Conservation (phyloP, 768 basidiomycete species). For the Paxillus involutus region DNA sequence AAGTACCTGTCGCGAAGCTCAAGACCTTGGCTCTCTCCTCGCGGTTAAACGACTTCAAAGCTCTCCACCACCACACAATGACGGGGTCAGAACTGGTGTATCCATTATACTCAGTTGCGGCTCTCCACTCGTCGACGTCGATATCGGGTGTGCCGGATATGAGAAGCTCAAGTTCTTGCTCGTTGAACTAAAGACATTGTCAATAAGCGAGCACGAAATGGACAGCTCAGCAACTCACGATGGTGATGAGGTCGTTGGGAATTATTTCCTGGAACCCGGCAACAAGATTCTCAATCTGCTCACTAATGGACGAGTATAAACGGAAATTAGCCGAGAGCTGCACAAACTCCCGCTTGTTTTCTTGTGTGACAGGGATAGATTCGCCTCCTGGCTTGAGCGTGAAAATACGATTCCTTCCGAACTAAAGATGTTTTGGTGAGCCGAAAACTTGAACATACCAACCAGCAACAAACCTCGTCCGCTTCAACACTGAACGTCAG, state of each 20-base stretch:
- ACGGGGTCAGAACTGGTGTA: conserved; percentile 90
- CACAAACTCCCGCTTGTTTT: conserved; percentile 96
- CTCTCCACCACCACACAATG: conserved; percentile 99
- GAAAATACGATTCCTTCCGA: conserved; percentile 88
- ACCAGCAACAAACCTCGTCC: conserved; percentile 61
- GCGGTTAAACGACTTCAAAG: conserved; percentile 94
- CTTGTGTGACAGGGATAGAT: conserved; percentile 84
- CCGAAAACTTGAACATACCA: not conserved
- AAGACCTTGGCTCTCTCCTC: conserved; percentile 96
- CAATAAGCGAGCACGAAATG: conserved; percentile 7
- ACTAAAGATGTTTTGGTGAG: conserved; percentile 42
- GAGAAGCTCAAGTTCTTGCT: conserved; percentile 89
- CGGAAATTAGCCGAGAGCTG: conserved; percentile 94
- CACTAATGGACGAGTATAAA: conserved; percentile 89
- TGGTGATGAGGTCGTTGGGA: conserved; percentile 91
- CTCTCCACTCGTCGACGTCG: conserved; percentile 96
- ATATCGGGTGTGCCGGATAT: conserved; percentile 99
- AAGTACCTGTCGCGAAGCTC: conserved; percentile 94
- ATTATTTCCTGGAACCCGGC: conserved; percentile 97
- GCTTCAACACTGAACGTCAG: conserved; percentile 95
- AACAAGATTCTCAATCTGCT: conserved; percentile 89
- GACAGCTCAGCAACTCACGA: conserved; percentile 51
- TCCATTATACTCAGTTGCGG: conserved; percentile 88
- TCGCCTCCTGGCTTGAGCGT: conserved; percentile 87
- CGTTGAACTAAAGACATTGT: conserved; percentile 68